Evolutionary conservation across 2,329 filamentous ascomycete genomes (phyloP).

Genomic region (Diplodia sapinea): DNA sequence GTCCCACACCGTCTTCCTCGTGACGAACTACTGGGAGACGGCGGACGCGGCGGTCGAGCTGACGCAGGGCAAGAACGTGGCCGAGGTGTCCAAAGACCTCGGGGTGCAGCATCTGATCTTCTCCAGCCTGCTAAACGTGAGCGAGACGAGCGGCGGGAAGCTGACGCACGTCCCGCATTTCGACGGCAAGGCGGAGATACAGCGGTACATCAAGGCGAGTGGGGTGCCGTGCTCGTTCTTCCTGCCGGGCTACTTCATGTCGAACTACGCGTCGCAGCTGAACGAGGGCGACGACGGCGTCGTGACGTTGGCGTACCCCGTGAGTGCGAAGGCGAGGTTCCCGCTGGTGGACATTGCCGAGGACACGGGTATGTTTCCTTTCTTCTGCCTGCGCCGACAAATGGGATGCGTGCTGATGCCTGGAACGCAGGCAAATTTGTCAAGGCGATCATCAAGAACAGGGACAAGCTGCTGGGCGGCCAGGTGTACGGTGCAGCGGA

Average conservation of each 20-base stretch:
- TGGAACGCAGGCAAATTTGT: conserved; percentile 19
- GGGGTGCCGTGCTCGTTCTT: conserved; percentile 35
- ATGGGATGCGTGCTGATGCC: too few relatives aligned
- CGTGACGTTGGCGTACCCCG: conserved; percentile 18
- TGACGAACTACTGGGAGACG: conserved; percentile 36
- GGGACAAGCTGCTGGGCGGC: conserved; percentile 51
- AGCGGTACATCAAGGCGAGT: conserved; percentile 39
- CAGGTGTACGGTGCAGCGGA: conserved; percentile 51
- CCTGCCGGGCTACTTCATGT: conserved; percentile 38
- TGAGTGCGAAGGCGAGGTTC: conserved; percentile 27
- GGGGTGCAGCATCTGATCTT: conserved; percentile 50
- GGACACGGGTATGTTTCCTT: conserved; percentile 31
- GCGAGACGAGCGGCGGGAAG: conserved; percentile 40
- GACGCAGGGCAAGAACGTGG: conserved; percentile 44
- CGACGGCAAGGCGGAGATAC: conserved; percentile 46
- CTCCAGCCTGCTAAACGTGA: conserved; percentile 41
- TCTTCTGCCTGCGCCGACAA: too few relatives aligned
- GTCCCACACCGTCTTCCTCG: conserved; percentile 39
- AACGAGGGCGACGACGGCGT: conserved; percentile 21
- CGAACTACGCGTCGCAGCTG: conserved; percentile 22
- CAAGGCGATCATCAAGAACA: conserved; percentile 41
- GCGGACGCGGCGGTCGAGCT: conserved; percentile 39
- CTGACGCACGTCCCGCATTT: conserved; percentile 46
- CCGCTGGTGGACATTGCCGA: conserved; percentile 33
- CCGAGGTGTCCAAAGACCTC: conserved; percentile 39